Conservation (phyloP, 2,329 filamentous ascomycete species). For the Cercospora sp. region DNA sequence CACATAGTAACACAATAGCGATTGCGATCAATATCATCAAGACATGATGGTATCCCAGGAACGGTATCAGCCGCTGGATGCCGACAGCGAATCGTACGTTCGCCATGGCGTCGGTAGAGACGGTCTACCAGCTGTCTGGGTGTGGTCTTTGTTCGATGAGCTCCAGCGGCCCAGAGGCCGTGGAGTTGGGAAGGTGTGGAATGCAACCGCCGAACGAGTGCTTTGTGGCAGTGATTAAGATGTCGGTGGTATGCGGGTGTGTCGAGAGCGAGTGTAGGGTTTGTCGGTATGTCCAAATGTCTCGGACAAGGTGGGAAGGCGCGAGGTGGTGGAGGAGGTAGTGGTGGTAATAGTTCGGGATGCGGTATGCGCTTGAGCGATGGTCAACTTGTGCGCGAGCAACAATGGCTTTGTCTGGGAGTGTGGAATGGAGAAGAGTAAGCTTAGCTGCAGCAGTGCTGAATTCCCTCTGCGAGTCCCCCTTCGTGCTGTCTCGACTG, state of each 20-base stretch:
- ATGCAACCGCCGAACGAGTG: constrained; percentile 24
- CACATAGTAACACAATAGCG: constrained; percentile 92
- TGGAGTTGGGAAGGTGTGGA: constrained; percentile 29
- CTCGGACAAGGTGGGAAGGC: not conserved
- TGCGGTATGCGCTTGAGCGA: not conserved
- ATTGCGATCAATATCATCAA: constrained; percentile 96
- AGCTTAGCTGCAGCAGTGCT: constrained; percentile 7
- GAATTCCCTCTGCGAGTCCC: not conserved
- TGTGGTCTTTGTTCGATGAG: constrained; percentile 10
- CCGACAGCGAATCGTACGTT: constrained; percentile 53
- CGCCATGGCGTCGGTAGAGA: constrained; percentile 46
- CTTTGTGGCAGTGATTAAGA: constrained; percentile 12
- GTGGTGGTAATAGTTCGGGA: constrained; percentile 9
- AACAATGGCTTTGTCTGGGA: constrained; percentile 1
- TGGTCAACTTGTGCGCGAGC: constrained; percentile 11
- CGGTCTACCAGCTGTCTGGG: constrained; percentile 39
- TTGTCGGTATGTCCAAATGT: not conserved
- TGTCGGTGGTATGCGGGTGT: constrained; percentile 10
- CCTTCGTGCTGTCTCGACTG: not conserved
- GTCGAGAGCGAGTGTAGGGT: not conserved
- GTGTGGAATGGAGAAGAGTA: constrained; percentile 6
- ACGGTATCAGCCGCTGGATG: constrained; percentile 59
- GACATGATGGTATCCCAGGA: constrained; percentile 75
- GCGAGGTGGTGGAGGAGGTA: not conserved
- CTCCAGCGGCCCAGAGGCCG: constrained; percentile 30